Conservation (phyloP, 257 asterid species). For the Coffea eugenioides region DNA sequence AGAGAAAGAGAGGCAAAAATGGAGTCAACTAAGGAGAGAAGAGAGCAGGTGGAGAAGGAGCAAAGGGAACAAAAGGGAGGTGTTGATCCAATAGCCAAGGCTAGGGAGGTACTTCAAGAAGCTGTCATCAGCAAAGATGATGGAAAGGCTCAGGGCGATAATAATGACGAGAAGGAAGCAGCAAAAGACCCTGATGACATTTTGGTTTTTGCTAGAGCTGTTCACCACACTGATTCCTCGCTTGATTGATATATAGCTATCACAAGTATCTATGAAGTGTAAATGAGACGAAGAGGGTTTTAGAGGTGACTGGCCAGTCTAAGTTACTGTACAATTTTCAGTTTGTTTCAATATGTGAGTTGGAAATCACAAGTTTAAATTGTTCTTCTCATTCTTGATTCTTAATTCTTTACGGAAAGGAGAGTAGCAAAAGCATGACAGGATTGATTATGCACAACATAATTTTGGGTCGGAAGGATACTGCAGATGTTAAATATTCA, state of each 20-base stretch:
- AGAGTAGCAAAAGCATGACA: too few relatives aligned
- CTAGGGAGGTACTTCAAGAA: slow-evolving; percentile 11
- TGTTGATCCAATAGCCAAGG: slow-evolving; percentile 17
- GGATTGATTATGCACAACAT: too few relatives aligned
- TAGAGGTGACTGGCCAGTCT: too few relatives aligned
- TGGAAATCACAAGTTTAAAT: too few relatives aligned
- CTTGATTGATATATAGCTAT: slow-evolving; percentile 6
- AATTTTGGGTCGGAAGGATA: too few relatives aligned
- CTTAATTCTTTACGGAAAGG: too few relatives aligned
- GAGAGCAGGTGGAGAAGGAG: neutral
- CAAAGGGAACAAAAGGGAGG: slow-evolving; percentile 12
- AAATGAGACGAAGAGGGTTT: too few relatives aligned
- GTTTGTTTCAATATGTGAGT: too few relatives aligned
- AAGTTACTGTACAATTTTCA: too few relatives aligned
- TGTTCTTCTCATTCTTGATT: too few relatives aligned
- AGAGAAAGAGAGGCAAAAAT: neutral
- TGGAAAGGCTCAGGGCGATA: neutral
- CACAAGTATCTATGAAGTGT: too few relatives aligned
- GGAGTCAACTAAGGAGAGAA: slow-evolving; percentile 13
- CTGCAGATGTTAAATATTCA: too few relatives aligned
- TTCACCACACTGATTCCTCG: slow-evolving; percentile 11
- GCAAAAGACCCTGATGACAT: slow-evolving; percentile 3
- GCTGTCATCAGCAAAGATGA: neutral
- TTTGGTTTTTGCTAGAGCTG: slow-evolving; percentile 18
- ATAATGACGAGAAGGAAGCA: neutral